Evolutionary conservation across 2,329 filamentous ascomycete species (phyloP).

Genomic region (Colletotrichum magnum): DNA sequence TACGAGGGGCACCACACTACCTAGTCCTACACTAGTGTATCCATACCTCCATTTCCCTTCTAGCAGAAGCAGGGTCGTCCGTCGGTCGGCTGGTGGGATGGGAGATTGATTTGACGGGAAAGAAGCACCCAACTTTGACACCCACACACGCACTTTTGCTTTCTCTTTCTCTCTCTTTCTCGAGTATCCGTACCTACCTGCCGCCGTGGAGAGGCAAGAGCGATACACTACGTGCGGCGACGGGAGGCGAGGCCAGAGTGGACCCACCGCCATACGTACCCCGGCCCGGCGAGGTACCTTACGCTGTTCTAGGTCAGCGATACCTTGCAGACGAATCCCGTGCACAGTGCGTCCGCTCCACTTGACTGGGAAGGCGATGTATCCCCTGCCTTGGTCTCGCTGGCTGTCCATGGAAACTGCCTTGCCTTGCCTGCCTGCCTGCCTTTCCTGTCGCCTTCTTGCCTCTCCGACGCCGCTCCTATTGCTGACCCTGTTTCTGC

Average conservation of each 20-base stretch:
- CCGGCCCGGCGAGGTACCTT: constrained; percentile 1
- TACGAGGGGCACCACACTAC: constrained; percentile 10
- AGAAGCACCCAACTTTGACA: constrained; percentile 2
- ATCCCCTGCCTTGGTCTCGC: not conserved
- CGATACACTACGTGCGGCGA: not conserved
- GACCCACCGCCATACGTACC: not conserved
- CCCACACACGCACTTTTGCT: too few species aligned
- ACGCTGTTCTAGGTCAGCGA: not conserved
- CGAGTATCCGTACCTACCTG: not conserved
- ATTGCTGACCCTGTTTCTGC: not conserved
- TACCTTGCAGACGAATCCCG: constrained; percentile 13
- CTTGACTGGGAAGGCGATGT: constrained; percentile 15
- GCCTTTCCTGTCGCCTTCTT: not conserved
- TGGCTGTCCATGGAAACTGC: not conserved
- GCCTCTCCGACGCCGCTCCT: too few species aligned
- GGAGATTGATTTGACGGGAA: constrained; percentile 32
- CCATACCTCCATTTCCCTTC: not conserved
- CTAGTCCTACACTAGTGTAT: not conserved
- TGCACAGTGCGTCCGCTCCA: constrained; percentile 21
- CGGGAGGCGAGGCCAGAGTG: constrained; percentile 22
- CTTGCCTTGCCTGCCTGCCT: constrained; percentile 6
- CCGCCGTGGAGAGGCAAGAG: not conserved
- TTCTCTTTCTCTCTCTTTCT: too few species aligned
- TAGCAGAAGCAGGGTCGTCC: constrained; percentile 23
- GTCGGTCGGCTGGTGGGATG: constrained; percentile 17